Evolutionary conservation across 2,329 filamentous ascomycete genomes (phyloP).

Genomic region (Trichoderma sp.): DNA sequence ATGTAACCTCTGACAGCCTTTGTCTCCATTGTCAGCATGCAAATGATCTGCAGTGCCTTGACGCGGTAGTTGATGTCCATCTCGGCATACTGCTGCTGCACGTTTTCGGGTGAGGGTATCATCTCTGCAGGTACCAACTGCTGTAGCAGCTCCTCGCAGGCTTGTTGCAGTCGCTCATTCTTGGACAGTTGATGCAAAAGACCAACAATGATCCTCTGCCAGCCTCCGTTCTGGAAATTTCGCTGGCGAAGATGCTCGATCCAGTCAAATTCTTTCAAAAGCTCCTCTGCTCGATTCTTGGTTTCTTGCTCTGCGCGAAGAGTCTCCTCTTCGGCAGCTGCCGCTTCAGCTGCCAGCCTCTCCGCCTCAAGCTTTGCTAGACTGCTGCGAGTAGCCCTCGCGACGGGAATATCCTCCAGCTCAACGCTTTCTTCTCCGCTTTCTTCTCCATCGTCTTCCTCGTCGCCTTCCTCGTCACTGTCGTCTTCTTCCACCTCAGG

Average conservation of each 20-base stretch:
- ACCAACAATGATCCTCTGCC: constrained; percentile 87
- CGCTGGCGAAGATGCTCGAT: constrained; percentile 78
- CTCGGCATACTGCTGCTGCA: constrained; percentile 66
- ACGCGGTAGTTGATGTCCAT: constrained; percentile 83
- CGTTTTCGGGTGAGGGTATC: constrained; percentile 73
- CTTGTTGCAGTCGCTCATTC: constrained; percentile 64
- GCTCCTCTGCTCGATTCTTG: constrained; percentile 70
- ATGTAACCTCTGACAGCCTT: constrained; percentile 84
- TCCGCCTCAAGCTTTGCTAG: constrained; percentile 78
- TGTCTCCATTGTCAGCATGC: constrained; percentile 81
- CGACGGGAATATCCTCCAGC: constrained; percentile 63
- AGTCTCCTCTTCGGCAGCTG: constrained; percentile 51
- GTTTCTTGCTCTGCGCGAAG: constrained; percentile 48
- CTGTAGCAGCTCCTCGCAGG: constrained; percentile 75
- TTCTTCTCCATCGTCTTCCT: constrained; percentile 41
- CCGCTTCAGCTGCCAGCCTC: constrained; percentile 59
- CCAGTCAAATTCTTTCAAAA: constrained; percentile 76
- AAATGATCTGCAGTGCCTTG: constrained; percentile 77
- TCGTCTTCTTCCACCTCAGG: constrained; percentile 72
- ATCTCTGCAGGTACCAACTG: constrained; percentile 76
- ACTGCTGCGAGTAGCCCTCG: constrained; percentile 80
- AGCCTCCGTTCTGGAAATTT: constrained; percentile 83
- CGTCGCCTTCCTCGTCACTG: constrained; percentile 63
- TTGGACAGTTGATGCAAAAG: constrained; percentile 82
- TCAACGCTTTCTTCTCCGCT: constrained; percentile 60